Evolutionary conservation across 345 rosid species (phyloP).

Genomic region (Sisymbrium altissimum): DNA sequence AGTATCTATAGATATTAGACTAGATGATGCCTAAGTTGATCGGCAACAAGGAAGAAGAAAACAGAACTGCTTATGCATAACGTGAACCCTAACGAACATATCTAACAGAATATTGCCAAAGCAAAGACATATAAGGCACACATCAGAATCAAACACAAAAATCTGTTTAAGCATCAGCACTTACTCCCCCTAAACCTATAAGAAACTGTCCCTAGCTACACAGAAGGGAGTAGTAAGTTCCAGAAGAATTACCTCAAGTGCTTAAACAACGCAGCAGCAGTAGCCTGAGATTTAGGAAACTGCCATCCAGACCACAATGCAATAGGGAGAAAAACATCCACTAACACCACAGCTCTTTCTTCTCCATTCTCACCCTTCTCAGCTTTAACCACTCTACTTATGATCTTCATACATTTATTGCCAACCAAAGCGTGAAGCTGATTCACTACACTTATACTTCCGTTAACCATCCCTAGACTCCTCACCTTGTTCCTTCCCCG

Average conservation of each 20-base stretch:
- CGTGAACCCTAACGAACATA: not conserved
- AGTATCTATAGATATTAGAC: not conserved
- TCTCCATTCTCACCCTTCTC: constrained; percentile 39
- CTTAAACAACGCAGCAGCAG: constrained; percentile 63
- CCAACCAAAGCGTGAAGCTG: constrained; percentile 58
- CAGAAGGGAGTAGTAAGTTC: too few relatives aligned
- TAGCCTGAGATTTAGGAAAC: constrained; percentile 55
- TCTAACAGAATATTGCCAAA: not conserved
- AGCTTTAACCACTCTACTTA: constrained; percentile 42
- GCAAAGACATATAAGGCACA: not conserved
- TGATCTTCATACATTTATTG: constrained; percentile 53
- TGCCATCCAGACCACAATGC: constrained; percentile 83
- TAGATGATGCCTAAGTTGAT: not conserved
- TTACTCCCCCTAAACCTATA: not conserved
- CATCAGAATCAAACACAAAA: not conserved
- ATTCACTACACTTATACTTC: constrained; percentile 72
- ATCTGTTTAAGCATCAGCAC: not conserved
- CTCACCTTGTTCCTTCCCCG: constrained; percentile 35
- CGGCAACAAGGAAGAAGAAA: not conserved
- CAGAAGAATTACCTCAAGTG: constrained; percentile 71
- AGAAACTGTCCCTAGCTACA: not conserved
- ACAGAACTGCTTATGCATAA: not conserved
- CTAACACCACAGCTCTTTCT: constrained; percentile 59
- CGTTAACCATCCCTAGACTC: constrained; percentile 71
- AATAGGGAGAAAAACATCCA: constrained; percentile 68